A percentile compares a stretch with the other conserved stretches of the same genome.
Evolutionary conservation across 768 basidiomycete species (phyloP).

Genomic region (Amanita muscaria): DNA sequence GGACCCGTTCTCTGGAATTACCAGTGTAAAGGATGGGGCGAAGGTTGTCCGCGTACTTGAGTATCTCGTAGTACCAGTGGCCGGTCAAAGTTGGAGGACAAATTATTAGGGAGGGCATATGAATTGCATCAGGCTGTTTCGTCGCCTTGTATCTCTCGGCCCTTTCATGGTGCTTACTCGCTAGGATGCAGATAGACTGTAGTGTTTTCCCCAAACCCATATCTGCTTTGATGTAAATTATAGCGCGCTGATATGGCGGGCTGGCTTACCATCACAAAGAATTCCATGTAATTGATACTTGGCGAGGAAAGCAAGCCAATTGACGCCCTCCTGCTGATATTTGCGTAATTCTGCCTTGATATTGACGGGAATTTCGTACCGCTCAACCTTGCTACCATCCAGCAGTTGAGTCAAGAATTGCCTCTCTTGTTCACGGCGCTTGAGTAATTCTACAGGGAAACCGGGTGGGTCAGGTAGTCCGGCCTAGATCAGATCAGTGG

Average conservation of each 20-base stretch:
- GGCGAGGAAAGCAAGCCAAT: slow-evolving; percentile 96
- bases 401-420: slow-evolving; percentile 89
- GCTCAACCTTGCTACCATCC: slow-evolving; percentile 90
- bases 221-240: slow-evolving; percentile 38
- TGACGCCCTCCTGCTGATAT: slow-evolving; percentile 97
- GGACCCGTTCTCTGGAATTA: slow-evolving; percentile 70
- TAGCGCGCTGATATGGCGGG: not conserved
- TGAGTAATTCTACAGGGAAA: slow-evolving; percentile 81
- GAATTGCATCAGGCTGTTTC: slow-evolving; percentile 65
- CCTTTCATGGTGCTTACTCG: slow-evolving; percentile 89
- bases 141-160: slow-evolving; percentile 57
- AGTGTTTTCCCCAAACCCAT: slow-evolving; percentile 99
- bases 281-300: slow-evolving; percentile 98
- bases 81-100: slow-evolving; percentile 97
- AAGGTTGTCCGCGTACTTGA: slow-evolving; percentile 83
- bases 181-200: slow-evolving; percentile 94
- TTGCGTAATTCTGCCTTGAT: slow-evolving; percentile 94
- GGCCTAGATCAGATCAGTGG: slow-evolving; percentile 40
- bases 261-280: slow-evolving; percentile 80
- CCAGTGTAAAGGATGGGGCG: slow-evolving; percentile 86
- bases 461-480: slow-evolving; percentile 94
- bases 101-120: slow-evolving; percentile 88
- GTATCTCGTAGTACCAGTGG: slow-evolving; percentile 98
- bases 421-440: slow-evolving; percentile 79
- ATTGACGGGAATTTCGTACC: slow-evolving; percentile 74